Conservation (phyloP, 768 basidiomycete genomes). For the Termitomyces sp. region DNA sequence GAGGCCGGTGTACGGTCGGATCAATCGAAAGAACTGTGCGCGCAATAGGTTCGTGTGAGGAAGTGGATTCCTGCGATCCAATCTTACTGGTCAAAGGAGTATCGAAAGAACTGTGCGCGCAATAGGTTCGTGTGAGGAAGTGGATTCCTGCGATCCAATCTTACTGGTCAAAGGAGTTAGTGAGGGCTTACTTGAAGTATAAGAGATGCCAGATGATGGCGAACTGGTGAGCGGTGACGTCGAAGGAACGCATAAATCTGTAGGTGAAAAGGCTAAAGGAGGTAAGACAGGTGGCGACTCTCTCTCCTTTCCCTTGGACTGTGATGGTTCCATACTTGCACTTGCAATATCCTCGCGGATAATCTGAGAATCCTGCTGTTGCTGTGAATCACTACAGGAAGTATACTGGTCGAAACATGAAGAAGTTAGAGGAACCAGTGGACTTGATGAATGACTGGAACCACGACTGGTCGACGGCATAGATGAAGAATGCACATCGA, state of each 20-base stretch:
- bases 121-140: constrained; percentile 2
- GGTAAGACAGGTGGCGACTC: constrained; percentile 59
- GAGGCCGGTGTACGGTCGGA: constrained; percentile 38
- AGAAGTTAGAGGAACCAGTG: constrained; percentile 21
- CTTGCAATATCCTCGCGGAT: constrained; percentile 2
- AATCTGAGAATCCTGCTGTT: constrained; percentile 12
- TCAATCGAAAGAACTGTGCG: constrained; percentile 19
- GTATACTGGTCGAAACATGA: constrained; percentile 13
- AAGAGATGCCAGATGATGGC: constrained; percentile 34
- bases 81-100: constrained; percentile 6
- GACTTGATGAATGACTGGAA: constrained; percentile 16
- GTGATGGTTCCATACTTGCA: constrained; percentile 9
- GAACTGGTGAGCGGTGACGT: constrained; percentile 28
- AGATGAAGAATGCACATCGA: constrained; percentile 23
- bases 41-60: constrained; percentile 8
- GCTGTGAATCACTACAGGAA: constrained; percentile 4
- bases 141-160: constrained; percentile 4
- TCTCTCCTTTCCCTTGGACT: constrained; percentile 53
- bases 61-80: constrained; percentile 1
- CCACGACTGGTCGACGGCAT: constrained; percentile 17
- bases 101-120: no score
- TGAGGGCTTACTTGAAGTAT: constrained; percentile 18
- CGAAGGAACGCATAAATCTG: constrained; percentile 39
- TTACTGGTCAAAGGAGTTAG: constrained; percentile 6
- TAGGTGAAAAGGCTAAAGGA: constrained; percentile 54